Conservation (phyloP, 345 rosid genomes). For the Salix viminalis region DNA sequence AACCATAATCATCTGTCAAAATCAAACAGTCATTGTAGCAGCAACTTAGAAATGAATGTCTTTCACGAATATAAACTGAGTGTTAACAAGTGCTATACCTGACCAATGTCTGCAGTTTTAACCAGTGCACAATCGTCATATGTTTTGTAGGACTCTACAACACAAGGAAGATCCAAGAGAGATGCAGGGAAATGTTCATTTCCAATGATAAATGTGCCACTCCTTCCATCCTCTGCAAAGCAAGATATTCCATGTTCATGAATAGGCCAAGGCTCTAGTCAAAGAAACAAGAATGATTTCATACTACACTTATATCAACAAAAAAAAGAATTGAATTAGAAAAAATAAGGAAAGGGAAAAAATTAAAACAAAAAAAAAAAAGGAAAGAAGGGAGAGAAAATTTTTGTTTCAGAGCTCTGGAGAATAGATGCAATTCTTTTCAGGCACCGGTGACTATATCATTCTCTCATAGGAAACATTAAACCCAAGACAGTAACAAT, state of each 20-base stretch:
- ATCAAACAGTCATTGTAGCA: slow-evolving; percentile 5
- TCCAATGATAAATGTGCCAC: slow-evolving; percentile 73
- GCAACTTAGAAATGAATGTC: background rate
- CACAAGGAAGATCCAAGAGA: slow-evolving; percentile 84
- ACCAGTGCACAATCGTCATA: slow-evolving; percentile 83
- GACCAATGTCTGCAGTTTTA: slow-evolving; percentile 90
- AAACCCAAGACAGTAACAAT: background rate
- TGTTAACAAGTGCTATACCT: slow-evolving; percentile 38
- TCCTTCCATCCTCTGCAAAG: slow-evolving; percentile 81
- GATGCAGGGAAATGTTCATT: slow-evolving; percentile 70
- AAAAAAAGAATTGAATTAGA: background rate
- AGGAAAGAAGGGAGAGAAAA: background rate
- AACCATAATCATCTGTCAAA: slow-evolving; percentile 83
- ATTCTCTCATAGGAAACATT: background rate
- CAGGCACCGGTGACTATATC: background rate
- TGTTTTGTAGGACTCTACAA: slow-evolving; percentile 88
- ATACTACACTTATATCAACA: background rate
- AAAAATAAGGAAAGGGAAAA: background rate
- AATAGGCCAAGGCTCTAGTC: background rate
- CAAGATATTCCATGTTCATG: background rate
- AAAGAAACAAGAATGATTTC: background rate
- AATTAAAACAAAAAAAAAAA: background rate
- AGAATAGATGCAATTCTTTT: background rate
- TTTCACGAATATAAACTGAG: background rate
- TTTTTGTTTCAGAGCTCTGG: background rate